Evolutionary conservation across 1,139 yeast genomes (phyloP), one percentile per base, ranked within the genome.

Genomic region (Saccharomyces hybrid): DNA sequence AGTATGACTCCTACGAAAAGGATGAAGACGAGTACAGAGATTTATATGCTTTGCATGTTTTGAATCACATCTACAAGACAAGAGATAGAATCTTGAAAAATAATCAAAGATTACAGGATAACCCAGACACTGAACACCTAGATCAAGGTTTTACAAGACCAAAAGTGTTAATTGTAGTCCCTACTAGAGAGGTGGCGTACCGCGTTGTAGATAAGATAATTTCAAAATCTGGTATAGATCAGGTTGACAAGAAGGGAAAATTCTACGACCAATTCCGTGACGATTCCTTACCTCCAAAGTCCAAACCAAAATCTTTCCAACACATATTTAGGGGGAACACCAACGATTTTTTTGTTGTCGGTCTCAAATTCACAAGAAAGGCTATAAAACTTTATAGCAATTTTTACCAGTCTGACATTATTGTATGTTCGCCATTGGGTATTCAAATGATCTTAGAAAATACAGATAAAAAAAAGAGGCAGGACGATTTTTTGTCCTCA

Each of bases 71-170:
- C 31, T 82, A 77, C 71, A 90, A 90, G 70, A 88, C 98, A 0
- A 79, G 97, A 66, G 96, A 90, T 68, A 74, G 84, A 29, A 80
- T 91, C 25, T 65, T 91, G 60, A 87, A 86, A 66, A 85, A 93
- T 70, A 88, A 85, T 60, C 78, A 79, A 48, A 83, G 81, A 62
- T 54, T 85, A 76, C 62, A 75, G 73, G 59, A 65, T 74, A 64
- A 67, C 41, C 54, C 60, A 5, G 72, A 68, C 48, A 56, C 57
- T 31, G 96, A 89, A 63, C 76, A 79, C 57, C 75, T 95, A 56
- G 99, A 93, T 68, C 99, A 93, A 70, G 98, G 99, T 14, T 95
- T 90, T 66, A 91, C 97, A 0, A 78, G 98, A 57, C 96, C 99
- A 1, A 91, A 90, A 65, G 91, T 86, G 1, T 74, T 93, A 55